phyloP scores from a whole-genome alignment of 2,329 filamentous ascomycete species.

The Verticillium longisporum region DNA sequence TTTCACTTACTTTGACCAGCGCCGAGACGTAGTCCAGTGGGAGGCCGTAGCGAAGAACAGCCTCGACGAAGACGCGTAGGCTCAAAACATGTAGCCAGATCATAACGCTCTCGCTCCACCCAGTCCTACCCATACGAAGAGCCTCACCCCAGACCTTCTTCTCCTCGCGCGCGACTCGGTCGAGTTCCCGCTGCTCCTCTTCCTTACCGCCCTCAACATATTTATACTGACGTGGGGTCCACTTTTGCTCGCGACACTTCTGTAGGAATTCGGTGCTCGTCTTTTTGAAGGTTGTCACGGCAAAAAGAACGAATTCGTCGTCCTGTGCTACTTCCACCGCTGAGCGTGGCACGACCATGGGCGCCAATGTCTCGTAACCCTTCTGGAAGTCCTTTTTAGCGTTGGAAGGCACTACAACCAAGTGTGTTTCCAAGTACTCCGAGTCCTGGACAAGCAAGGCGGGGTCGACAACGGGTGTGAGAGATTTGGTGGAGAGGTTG shows the following conservation, averaged over 20 bases:
- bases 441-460: conserved; percentile 76
- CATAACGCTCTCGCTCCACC: conserved; percentile 94
- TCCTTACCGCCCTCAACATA: conserved; percentile 85
- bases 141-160: conserved; percentile 91
- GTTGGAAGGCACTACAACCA: conserved; percentile 78
- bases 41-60: conserved; percentile 90
- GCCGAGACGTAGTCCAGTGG: conserved; percentile 85
- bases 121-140: conserved; percentile 77
- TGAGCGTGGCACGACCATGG: conserved; percentile 92
- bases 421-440: conserved; percentile 93
- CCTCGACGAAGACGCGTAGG: conserved; percentile 92
- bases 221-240: conserved; percentile 92
- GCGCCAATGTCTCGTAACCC: conserved; percentile 78
- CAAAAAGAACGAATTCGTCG: conserved; percentile 82
- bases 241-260: conserved; percentile 87
- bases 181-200: conserved; percentile 81
- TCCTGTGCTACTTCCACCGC: conserved; percentile 74
- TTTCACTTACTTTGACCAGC: conserved; percentile 67
- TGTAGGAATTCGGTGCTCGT: conserved; percentile 79
- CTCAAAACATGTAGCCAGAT: conserved; percentile 91
- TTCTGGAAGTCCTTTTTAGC: conserved; percentile 82
- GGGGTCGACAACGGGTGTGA: conserved; percentile 82
- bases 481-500: conserved; percentile 89
- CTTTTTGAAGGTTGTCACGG: conserved; percentile 92
- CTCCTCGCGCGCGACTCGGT: conserved; percentile 76